These are phyloP conservation scores for Magnaporthales sp. DNA, from an alignment of 2,329 filamentous ascomycete genomes.

Conservation along the genomic window DNA sequence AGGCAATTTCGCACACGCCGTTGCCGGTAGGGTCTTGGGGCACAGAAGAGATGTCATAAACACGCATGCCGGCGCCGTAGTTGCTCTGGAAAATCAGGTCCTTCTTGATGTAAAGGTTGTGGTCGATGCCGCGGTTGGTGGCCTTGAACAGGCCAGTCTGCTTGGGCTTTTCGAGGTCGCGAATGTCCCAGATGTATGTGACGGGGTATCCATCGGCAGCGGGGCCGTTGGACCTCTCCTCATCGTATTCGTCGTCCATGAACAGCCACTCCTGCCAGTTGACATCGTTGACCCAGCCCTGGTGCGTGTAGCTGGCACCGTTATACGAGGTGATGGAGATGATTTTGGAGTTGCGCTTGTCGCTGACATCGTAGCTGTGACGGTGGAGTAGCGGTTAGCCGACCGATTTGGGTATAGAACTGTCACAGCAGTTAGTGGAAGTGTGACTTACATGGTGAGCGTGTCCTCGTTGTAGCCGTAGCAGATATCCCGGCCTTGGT, in stretches of 20 bases:
- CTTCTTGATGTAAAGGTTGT: conserved; percentile 34
- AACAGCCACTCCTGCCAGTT: conserved; percentile 33
- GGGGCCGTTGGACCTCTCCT: conserved; percentile 16
- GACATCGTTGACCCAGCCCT: conserved; percentile 40
- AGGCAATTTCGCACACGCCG: conserved; percentile 32
- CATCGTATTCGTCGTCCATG: conserved; percentile 44
- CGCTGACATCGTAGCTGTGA: neutral
- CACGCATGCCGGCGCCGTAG: conserved; percentile 32
- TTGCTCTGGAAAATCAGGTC: conserved; percentile 35
- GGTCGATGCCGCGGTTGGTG: conserved; percentile 28
- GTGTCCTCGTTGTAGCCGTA: conserved; percentile 47
- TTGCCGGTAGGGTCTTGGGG: conserved; percentile 25
- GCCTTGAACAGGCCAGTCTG: conserved; percentile 29
- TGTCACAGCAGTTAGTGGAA: neutral
- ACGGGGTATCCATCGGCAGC: conserved; percentile 28
- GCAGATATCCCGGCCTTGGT: conserved; percentile 42
- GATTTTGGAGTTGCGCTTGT: conserved; percentile 20
- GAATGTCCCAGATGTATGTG: conserved; percentile 41
- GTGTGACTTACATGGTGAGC: conserved; percentile 26
- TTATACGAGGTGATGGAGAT: conserved; percentile 45
- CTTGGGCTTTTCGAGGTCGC: conserved; percentile 28
- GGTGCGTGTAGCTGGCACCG: conserved; percentile 48
- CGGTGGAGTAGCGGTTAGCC: neutral
- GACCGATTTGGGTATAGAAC: neutral
- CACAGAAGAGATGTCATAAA: conserved; percentile 22